phyloP scores from a whole-genome alignment of 2,329 filamentous ascomycete genomes.

The Cercospora berteroae region DNA sequence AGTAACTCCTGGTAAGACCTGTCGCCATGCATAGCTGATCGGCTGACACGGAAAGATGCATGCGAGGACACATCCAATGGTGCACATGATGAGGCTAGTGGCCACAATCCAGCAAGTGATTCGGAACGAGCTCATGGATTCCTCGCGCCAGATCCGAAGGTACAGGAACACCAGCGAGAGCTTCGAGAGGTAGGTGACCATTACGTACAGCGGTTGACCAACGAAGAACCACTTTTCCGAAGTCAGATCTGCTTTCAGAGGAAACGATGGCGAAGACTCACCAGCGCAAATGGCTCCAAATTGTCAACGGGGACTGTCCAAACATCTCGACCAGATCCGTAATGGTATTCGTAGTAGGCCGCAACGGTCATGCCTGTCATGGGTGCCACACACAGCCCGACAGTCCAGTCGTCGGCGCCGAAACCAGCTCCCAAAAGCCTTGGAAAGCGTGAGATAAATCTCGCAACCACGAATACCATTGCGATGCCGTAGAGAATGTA shows the following conservation, averaged over 20 bases:
- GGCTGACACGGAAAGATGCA: slow-evolving; percentile 17
- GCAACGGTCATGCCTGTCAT: slow-evolving; percentile 9
- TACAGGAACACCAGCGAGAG: slow-evolving; percentile 19
- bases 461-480: slow-evolving; percentile 7
- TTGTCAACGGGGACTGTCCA: slow-evolving; percentile 4
- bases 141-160: slow-evolving; percentile 11
- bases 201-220: slow-evolving; percentile 15
- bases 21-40: slow-evolving; percentile 13
- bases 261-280: neutral
- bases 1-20: slow-evolving; percentile 4
- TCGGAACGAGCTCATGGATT: slow-evolving; percentile 7
- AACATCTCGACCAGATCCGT: slow-evolving; percentile 7
- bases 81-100: neutral
- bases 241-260: too few species aligned
- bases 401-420: slow-evolving; percentile 7
- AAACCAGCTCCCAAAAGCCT: slow-evolving; percentile 5
- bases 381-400: neutral
- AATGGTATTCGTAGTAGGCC: slow-evolving; percentile 4
- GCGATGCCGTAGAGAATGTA: slow-evolving; percentile 12
- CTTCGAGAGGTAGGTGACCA: slow-evolving; percentile 14
- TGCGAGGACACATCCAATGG: slow-evolving; percentile 9
- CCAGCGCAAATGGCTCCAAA: neutral
- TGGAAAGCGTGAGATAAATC: slow-evolving; percentile 8
- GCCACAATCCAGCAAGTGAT: slow-evolving; percentile 11
- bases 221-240: slow-evolving; percentile 15